Conservation (phyloP, 2,329 filamentous ascomycete species). For the Aspergillus aculeatus region DNA sequence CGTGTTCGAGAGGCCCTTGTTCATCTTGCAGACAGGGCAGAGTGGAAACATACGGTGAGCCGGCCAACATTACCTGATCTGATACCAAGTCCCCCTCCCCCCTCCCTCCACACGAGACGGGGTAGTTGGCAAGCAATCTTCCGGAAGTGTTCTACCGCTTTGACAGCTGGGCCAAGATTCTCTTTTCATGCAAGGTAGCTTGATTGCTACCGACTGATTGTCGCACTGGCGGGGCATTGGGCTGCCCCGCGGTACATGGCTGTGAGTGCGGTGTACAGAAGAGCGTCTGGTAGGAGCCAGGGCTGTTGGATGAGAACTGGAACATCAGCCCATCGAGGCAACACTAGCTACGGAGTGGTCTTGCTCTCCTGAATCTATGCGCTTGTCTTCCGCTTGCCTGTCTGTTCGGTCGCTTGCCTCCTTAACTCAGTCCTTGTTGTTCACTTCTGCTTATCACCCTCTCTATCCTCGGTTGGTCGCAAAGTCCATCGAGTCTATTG, state of each 20-base stretch:
- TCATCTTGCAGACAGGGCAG: constrained; percentile 18
- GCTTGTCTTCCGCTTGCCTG: background rate
- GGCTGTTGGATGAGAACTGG: constrained; percentile 3
- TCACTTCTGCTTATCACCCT: background rate
- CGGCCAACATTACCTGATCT: constrained; percentile 13
- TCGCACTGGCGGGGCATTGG: constrained; percentile 11
- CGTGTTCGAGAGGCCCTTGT: constrained; percentile 16
- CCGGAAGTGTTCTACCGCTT: constrained; percentile 8
- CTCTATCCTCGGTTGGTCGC: background rate
- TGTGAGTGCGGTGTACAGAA: constrained; percentile 2
- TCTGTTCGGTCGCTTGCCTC: background rate
- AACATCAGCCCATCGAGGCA: constrained; percentile 4
- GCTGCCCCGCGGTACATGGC: constrained; percentile 12
- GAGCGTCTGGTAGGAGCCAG: constrained; percentile 2
- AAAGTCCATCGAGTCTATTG: background rate
- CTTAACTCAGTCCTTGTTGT: background rate
- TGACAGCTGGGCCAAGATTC: constrained; percentile 10
- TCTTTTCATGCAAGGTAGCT: constrained; percentile 15
- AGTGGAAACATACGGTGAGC: constrained; percentile 23
- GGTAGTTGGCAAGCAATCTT: constrained; percentile 14
- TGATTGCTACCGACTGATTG: constrained; percentile 6
- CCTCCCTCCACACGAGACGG: background rate
- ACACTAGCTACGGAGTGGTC: background rate
- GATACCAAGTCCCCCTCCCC: constrained; percentile 16
- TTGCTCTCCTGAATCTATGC: background rate